Conservation (phyloP, 345 rosid species). For the Garcia nutans region DNA sequence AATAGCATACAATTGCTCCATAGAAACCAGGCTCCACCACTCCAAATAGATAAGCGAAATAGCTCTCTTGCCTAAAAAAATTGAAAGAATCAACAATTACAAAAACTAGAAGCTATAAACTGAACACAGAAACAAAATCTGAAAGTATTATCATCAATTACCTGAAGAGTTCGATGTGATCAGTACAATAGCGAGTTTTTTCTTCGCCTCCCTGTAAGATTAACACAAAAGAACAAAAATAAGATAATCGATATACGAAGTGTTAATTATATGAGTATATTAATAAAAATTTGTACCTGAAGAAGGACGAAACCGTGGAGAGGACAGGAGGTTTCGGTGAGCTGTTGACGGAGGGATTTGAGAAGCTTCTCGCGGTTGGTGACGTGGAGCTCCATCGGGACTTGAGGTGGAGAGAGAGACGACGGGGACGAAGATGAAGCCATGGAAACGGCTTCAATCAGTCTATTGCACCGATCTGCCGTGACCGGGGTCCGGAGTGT, state of each 20-base stretch:
- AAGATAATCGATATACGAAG: not conserved
- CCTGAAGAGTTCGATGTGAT: slow-evolving; percentile 93
- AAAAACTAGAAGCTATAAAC: slow-evolving; percentile 4
- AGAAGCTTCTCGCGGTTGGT: slow-evolving; percentile 65
- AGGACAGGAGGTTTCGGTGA: slow-evolving; percentile 47
- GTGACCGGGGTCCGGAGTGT: not conserved
- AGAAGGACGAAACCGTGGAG: slow-evolving; percentile 72
- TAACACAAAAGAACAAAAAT: not conserved
- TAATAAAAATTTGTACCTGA: slow-evolving; percentile 40
- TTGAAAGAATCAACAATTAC: not conserved
- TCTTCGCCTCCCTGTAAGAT: slow-evolving; percentile 78
- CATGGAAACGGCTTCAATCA: slow-evolving; percentile 34
- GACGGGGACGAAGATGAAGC: slow-evolving; percentile 40
- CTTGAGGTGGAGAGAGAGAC: slow-evolving; percentile 58
- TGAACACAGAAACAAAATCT: not conserved
- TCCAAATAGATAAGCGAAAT: slow-evolving; percentile 90
- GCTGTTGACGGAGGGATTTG: slow-evolving; percentile 49
- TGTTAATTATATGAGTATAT: no score
- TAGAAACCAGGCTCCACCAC: slow-evolving; percentile 82
- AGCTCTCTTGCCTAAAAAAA: slow-evolving; percentile 71
- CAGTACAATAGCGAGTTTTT: slow-evolving; percentile 77
- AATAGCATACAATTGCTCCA: slow-evolving; percentile 78
- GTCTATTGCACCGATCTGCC: not conserved
- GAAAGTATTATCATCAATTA: slow-evolving; percentile 18
- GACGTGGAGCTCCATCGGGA: slow-evolving; percentile 71